Evolutionary conservation across 2,329 filamentous ascomycete species (phyloP), one percentile per base, ranked within the genome.

Genomic region (Aspergillus neotritici): DNA sequence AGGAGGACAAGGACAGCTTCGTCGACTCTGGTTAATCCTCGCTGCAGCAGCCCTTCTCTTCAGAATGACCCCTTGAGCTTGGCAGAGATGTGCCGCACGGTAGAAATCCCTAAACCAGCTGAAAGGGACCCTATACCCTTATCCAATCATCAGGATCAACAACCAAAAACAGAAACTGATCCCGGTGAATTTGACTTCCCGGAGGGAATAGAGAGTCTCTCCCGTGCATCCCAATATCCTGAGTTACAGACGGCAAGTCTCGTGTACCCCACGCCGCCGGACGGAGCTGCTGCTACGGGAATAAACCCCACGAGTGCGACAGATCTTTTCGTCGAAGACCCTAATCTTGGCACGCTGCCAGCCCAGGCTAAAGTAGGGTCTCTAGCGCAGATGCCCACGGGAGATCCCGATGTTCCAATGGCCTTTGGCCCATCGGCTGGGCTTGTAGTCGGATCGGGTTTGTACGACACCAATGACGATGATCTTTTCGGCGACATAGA

Each of bases 401-500:
- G 44, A 35, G 44, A 52, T 31, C 43, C 52, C 6, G 56, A 57
- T 17, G 16, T 54, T 14, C 43, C 57, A 10, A 54, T 59, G 14
- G 53, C 49, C 9, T 43, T 61, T 46, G 60, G 55, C 8, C 50
- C 52, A 13, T 50, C 56, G 4, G 51, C 55, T 31, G 58, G 53
- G 13, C 51, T 64, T 44, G 54, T 49, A 8, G 56, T 69, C 37
- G 67, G 64, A 34, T 64, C 63, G 8, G 67, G 65, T 6, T 57
- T 65, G 41, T 72, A 72, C 44, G 66, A 66, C 50, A 64, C 62
- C 4, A 66, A 62, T 17, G 65, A 60, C 21, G 67, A 81, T 48
- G 78, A 81, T 56, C 63, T 82, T 1, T 82, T 82, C 46, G 76
- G 74, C 11, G 76, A 79, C 42, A 72, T 77, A 60, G 72, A 78